Base-by-base conservation (phyloP, 1,139 yeast species). In the Geotrichum klebahnii region DNA sequence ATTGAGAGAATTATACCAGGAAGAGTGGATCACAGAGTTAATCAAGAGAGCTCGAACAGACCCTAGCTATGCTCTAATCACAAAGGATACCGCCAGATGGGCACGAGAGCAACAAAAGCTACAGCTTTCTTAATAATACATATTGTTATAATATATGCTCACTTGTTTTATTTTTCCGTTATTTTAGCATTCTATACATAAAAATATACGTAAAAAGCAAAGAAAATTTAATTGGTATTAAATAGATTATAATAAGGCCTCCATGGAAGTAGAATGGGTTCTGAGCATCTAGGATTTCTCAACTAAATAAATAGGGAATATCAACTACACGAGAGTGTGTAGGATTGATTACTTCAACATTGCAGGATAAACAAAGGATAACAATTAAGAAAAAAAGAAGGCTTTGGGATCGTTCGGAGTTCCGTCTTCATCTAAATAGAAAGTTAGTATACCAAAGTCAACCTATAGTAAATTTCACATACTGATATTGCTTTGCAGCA, bases 71-170 rank as follows among this genome's bases (percentile, higher is more conserved):
- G 74, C 80, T 42, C 78, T 77, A 56, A 72, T 77, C 52, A 88
- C 97, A 9, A 81, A 79, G 65, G 94, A 85, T 62, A 87, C 96
- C 24, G 97, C 97, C 14, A 80, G 90, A 70, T 92, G 97, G 97
- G 97, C 97, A 10, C 80, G 95, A 60, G 96, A 86, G 61, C 96
- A 82, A 69, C 89, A 82, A 65, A 82, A 80, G 70, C 71, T 75
- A 54, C 84, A 80, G 62, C 55, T 70, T 49, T 57, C 58, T 36
- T 45, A 22, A 41, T 22, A 6, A 23, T 28, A 22, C 29, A 26
- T 26, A 26, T 10, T 26, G 29, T 26, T 26, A 26, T 26, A 26
- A 24, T 17, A 20, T 22, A 26, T 20, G n/a, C 29, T 16, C 17
- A 16, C 17, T 37, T 38, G 20, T 32, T 45, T 45, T 44, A 10